Evolutionary conservation across 306 rosid species (phyloP).

Genomic region (Oxytropis ochrocephala): DNA sequence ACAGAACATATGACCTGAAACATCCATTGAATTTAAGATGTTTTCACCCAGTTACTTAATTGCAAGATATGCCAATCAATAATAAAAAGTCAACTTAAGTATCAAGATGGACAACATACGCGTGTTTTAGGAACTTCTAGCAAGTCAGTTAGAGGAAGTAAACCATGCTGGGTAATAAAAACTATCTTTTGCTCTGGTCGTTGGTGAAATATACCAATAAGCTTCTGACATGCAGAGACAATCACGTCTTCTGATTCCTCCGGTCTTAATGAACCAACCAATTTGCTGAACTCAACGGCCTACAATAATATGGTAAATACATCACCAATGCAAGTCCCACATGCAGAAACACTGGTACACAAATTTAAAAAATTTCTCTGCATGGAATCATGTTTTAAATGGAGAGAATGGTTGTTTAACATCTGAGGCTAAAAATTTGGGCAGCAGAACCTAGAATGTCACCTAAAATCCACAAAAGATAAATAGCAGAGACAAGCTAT

Average conservation of each 20-base stretch:
- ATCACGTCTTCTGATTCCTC: conserved; percentile 89
- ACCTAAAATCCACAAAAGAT: conserved; percentile 1
- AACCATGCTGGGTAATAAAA: conserved; percentile 88
- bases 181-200: conserved; percentile 93
- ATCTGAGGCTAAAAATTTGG: conserved; percentile 5
- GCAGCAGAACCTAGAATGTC: background rate
- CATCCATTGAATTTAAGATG: conserved; percentile 9
- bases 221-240: conserved; percentile 85
- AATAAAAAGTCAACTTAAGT: background rate
- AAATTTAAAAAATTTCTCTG: background rate
- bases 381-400: conserved; percentile 4
- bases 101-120: conserved; percentile 45
- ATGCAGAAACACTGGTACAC: background rate
- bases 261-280: conserved; percentile 72
- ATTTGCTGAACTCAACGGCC: conserved; percentile 95
- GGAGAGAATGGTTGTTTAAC: background rate
- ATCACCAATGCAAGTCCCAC: conserved; percentile 18
- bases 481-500: background rate
- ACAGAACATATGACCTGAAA: conserved; percentile 91
- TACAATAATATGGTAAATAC: conserved; percentile 27
- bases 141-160: conserved; percentile 86
- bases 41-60: conserved; percentile 4
- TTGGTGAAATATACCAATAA: conserved; percentile 69
- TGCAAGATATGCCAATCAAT: conserved; percentile 5
- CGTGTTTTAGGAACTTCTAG: conserved; percentile 83